A percentile compares a stretch with the other conserved stretches of the same genome.
Conservation (phyloP, 805 yeast species). For the Candida peoriensis region DNA sequence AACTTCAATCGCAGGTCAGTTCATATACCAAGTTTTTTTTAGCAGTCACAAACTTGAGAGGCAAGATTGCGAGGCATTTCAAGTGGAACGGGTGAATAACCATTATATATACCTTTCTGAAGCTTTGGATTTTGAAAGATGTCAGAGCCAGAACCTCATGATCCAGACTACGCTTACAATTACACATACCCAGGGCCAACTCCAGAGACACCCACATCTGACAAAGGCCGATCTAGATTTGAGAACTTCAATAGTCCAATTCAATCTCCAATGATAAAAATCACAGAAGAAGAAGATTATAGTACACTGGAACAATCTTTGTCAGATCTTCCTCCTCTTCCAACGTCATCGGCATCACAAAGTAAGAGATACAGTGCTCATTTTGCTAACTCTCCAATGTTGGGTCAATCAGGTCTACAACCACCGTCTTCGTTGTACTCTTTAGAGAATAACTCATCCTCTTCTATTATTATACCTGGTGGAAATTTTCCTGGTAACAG, state of each 20-base stretch:
- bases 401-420: too few relatives aligned
- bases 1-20: too few relatives aligned
- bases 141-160: background rate
- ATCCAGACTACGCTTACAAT: too few relatives aligned
- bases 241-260: constrained; percentile 19
- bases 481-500: constrained; percentile 26
- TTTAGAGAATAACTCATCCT: constrained; percentile 18
- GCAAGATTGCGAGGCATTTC: too few relatives aligned
- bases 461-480: constrained; percentile 21
- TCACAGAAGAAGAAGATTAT: constrained; percentile 19
- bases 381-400: constrained; percentile 8
- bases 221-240: constrained; percentile 14
- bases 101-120: background rate
- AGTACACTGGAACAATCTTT: constrained; percentile 4
- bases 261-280: constrained; percentile 25
- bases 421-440: constrained; percentile 8
- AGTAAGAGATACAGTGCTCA: constrained; percentile 16
- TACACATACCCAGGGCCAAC: background rate
- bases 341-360: constrained; percentile 13
- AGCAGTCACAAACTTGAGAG: too few relatives aligned
- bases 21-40: too few relatives aligned
- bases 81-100: too few relatives aligned
- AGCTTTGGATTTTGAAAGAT: background rate
- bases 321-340: constrained; percentile 13
- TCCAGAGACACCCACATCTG: constrained; percentile 18